phyloP scores from a whole-genome alignment of 495 filamentous ascomycete genomes.

The Astrothelium macrocarpum region DNA sequence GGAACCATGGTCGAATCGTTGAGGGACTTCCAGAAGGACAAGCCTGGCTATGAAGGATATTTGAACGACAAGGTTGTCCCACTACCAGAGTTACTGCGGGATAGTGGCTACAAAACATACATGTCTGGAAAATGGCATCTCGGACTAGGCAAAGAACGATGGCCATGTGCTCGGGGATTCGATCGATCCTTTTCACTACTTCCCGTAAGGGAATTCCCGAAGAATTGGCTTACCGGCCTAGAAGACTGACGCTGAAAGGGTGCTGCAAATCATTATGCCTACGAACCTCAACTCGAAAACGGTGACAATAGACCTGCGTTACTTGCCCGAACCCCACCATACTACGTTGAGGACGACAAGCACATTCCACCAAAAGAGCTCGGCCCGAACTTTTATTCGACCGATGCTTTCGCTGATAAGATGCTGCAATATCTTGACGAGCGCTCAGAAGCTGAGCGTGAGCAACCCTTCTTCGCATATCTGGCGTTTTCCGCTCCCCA shows the following conservation, averaged over 20 bases:
- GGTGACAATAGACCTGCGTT: constrained; percentile 16
- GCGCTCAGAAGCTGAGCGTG: constrained; percentile 38
- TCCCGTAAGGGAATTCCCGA: constrained; percentile 30
- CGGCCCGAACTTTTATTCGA: constrained; percentile 42
- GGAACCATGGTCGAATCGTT: constrained; percentile 34
- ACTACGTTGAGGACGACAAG: constrained; percentile 47
- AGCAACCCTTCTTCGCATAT: constrained; percentile 52
- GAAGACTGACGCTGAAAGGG: constrained; percentile 4
- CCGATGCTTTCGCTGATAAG: constrained; percentile 45
- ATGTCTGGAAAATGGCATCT: constrained; percentile 54
- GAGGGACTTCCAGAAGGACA: constrained; percentile 28
- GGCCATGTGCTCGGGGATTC: constrained; percentile 38
- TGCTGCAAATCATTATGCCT: constrained; percentile 48
- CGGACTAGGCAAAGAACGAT: constrained; percentile 34
- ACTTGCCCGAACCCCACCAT: constrained; percentile 27
- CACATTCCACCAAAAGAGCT: constrained; percentile 34
- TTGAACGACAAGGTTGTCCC: constrained; percentile 51
- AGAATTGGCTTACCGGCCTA: background rate
- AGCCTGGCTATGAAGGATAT: constrained; percentile 54
- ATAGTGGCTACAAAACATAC: constrained; percentile 51
- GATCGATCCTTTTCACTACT: constrained; percentile 39
- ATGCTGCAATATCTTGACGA: constrained; percentile 44
- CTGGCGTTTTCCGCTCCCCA: constrained; percentile 52
- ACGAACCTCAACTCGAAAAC: constrained; percentile 39
- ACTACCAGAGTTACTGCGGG: constrained; percentile 49